These are phyloP conservation scores for Epichloe bromicola DNA, from an alignment of 2,329 filamentous ascomycete genomes.

Conservation along the genomic window DNA sequence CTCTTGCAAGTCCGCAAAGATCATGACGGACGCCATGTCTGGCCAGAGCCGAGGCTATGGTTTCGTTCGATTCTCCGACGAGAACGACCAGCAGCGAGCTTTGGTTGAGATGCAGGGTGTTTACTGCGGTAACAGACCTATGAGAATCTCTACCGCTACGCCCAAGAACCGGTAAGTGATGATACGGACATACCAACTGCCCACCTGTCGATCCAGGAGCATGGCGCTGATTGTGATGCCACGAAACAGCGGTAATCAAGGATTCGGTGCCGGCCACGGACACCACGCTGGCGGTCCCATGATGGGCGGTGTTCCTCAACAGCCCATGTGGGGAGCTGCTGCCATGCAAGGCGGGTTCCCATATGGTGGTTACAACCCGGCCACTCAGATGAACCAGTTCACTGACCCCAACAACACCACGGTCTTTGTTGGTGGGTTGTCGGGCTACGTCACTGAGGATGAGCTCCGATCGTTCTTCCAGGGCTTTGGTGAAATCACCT, in stretches of 20 bases:
- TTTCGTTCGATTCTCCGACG: slow-evolving; percentile 93
- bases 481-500: slow-evolving; percentile 97
- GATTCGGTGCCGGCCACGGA: slow-evolving; percentile 24
- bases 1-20: slow-evolving; percentile 98
- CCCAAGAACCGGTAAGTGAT: slow-evolving; percentile 67
- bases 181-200: background rate
- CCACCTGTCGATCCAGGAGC: background rate
- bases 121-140: slow-evolving; percentile 95
- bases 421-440: slow-evolving; percentile 93
- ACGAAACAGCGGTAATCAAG: slow-evolving; percentile 22
- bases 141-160: slow-evolving; percentile 95
- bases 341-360: slow-evolving; percentile 22
- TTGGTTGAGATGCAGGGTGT: slow-evolving; percentile 98
- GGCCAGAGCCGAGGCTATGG: slow-evolving; percentile 96
- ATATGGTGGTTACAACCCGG: slow-evolving; percentile 34
- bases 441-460: slow-evolving; percentile 96
- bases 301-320: slow-evolving; percentile 30
- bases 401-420: slow-evolving; percentile 99
- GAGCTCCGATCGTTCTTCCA: slow-evolving; percentile 99
- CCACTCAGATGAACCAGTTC: slow-evolving; percentile 86
- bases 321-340: slow-evolving; percentile 30
- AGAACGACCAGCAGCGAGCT: slow-evolving; percentile 90
- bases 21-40: slow-evolving; percentile 98
- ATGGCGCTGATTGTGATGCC: slow-evolving; percentile 2
- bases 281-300: slow-evolving; percentile 31